phyloP scores from a whole-genome alignment of 805 yeast species.

The Suhomyces sp. region DNA sequence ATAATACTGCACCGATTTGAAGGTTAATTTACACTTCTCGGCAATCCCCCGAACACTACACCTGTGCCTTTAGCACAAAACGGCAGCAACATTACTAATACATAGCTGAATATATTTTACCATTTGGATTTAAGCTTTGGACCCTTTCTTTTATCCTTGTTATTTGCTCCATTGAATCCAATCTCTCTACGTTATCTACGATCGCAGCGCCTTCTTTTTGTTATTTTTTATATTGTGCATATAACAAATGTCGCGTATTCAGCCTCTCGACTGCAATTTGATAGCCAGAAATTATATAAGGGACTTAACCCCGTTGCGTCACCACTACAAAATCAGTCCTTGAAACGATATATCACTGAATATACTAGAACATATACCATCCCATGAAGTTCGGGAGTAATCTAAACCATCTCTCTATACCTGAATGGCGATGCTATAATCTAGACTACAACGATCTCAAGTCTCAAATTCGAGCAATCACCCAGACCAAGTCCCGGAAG shows the following conservation, averaged over 20 bases:
- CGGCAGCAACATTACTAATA: neutral
- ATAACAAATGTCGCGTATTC: neutral
- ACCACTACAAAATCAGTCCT: neutral
- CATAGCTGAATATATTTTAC: neutral
- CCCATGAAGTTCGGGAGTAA: conserved; percentile 91
- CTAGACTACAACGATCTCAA: conserved; percentile 80
- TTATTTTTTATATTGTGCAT: neutral
- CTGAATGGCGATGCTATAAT: conserved; percentile 85
- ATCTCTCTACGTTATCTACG: neutral
- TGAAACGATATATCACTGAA: neutral
- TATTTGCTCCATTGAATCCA: neutral
- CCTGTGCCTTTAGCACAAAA: neutral
- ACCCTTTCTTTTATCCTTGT: neutral
- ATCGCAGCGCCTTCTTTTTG: neutral
- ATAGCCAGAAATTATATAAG: neutral
- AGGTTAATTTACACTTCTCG: neutral
- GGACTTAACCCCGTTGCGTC: neutral
- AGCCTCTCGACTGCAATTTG: neutral
- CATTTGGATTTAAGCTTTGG: neutral
- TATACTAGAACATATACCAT: neutral
- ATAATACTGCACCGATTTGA: neutral
- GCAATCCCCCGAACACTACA: neutral
- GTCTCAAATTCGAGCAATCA: conserved; percentile 56
- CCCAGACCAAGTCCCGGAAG: conserved; percentile 23
- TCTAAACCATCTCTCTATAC: conserved; percentile 69